These are phyloP conservation scores for Crithidia fasciculata DNA, from an alignment of 208 protist genomes.

Conservation along the genomic window DNA sequence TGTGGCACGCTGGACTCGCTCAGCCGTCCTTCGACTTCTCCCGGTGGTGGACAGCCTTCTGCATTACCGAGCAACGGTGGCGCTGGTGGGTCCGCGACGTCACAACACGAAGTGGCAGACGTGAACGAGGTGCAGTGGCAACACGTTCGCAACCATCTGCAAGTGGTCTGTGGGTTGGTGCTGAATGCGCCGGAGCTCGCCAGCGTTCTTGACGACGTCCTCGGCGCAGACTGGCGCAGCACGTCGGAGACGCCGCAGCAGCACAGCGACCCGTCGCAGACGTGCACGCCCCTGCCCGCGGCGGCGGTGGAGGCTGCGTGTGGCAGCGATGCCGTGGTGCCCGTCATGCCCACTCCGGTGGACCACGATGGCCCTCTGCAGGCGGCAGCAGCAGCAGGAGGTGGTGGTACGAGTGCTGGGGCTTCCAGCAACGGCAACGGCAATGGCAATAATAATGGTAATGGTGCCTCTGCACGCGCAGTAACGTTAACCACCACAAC, in stretches of 20 bases:
- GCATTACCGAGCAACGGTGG: neutral
- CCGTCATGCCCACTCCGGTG: constrained; percentile 13
- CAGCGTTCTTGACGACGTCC: constrained; percentile 31
- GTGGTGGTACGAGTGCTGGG: too few species aligned
- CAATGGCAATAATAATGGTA: too few species aligned
- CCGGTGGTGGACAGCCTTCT: too few species aligned
- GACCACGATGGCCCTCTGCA: constrained; percentile 7
- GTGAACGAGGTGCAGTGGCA: constrained; percentile 53
- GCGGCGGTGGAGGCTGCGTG: neutral
- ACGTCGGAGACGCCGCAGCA: neutral
- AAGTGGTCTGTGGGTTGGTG: constrained; percentile 32
- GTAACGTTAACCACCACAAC: neutral
- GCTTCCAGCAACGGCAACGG: too few species aligned
- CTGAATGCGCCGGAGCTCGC: constrained; percentile 59
- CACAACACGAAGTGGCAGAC: neutral
- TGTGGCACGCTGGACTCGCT: constrained; percentile 50
- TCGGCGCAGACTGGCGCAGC: constrained; percentile 50
- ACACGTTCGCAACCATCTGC: constrained; percentile 43
- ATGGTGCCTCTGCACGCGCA: neutral
- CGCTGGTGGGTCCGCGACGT: too few species aligned
- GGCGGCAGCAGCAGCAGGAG: neutral
- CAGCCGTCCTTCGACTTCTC: neutral
- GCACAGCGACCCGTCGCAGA: neutral
- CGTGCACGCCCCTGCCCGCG: neutral
- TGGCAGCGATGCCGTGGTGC: neutral